Evolutionary conservation across 441 rosid species (phyloP), one percentile per base, ranked within the genome.

Genomic region (Populus tomentosa): DNA sequence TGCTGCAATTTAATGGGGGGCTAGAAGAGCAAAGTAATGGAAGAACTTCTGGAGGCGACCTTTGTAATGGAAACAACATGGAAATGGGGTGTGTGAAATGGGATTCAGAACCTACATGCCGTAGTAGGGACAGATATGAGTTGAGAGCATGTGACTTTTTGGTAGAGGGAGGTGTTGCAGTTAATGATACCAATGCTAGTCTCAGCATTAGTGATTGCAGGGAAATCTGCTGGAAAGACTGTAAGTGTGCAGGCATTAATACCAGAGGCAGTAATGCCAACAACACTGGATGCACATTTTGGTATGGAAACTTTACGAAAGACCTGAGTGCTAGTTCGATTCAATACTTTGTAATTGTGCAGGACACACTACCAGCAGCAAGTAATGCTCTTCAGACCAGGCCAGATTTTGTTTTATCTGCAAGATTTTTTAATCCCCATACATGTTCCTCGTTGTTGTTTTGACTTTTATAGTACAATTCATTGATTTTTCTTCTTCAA

Each of bases 141-240:
- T 9, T 7, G 46, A 71, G 70, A 63, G 7, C 23, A 7, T 70
- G 71, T 33, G 6, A 4, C 21, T 71, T 63, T 9, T 65, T 33
- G 14, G 10, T n/a, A 10, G 59, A 14, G 56, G 56, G 56, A 46
- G 33, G 2, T 10, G 4, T 3, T 1, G 18, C 14, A 23, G 6
- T 0, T 0, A 5, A 16, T 23, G 4, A 65, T 35, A 20, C 66
- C 20, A 74, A 20, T 65, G 36, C 38, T 7, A 77, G 70, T 64
- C 75, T 77, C n/a, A 64, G 75, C 75, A n/a, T 63, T 23, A 26
- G 70, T 63, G 75, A 77, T 28, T 77, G 66, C 75, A n/a, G 8
- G 73, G 80, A 77, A 42, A 0, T 70, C 28, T 77, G 75, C 69
- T 71, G 75, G 75, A 26, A n/a, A 21, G 46, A 77, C 21, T 77